Percentiles rank a stretch among this genome's conserved stretches.
Evolutionary conservation across 2,329 filamentous ascomycete species (phyloP).

Genomic region (Chaetomium globosum): DNA sequence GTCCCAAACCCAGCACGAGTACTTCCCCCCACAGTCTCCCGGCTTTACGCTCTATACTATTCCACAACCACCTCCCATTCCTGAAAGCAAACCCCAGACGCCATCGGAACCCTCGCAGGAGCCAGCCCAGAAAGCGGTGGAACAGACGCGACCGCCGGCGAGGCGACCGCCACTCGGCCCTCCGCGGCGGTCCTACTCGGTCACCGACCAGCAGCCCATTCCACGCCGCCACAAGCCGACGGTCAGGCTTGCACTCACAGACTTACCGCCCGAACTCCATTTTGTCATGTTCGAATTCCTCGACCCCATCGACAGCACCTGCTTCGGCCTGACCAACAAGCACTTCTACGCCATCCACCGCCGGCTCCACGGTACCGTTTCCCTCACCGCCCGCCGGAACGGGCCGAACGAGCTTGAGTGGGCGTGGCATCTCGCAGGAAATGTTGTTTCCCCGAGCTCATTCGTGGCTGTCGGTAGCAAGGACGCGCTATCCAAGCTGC

Average conservation of each 20-base stretch:
- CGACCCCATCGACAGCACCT: conserved; percentile 66
- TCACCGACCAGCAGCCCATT: conserved; percentile 62
- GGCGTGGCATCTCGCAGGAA: conserved; percentile 62
- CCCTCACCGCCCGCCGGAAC: conserved; percentile 58
- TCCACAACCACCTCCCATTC: conserved; percentile 26
- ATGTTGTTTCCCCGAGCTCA: conserved; percentile 43
- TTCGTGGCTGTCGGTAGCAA: conserved; percentile 10
- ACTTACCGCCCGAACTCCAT: conserved; percentile 63
- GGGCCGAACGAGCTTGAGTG: conserved; percentile 67
- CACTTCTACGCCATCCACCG: conserved; percentile 62
- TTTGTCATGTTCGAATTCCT: conserved; percentile 63
- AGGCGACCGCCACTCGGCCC: conserved; percentile 46
- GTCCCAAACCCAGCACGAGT: conserved; percentile 53
- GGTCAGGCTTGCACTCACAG: conserved; percentile 50
- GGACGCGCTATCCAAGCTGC: conserved; percentile 48
- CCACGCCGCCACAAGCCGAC: conserved; percentile 54
- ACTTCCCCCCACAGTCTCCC: conserved; percentile 41
- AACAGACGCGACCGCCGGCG: conserved; percentile 11
- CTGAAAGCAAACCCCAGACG: conserved; percentile 8
- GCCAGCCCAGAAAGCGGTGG: conserved; percentile 13
- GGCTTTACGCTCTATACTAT: conserved; percentile 30
- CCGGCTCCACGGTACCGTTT: conserved; percentile 58
- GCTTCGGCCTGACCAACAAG: conserved; percentile 61
- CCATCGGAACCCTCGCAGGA: conserved; percentile 6
- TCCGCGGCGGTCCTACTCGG: conserved; percentile 61